phyloP scores from a whole-genome alignment of 2,329 filamentous ascomycete genomes.

The Alternaria rosae region DNA sequence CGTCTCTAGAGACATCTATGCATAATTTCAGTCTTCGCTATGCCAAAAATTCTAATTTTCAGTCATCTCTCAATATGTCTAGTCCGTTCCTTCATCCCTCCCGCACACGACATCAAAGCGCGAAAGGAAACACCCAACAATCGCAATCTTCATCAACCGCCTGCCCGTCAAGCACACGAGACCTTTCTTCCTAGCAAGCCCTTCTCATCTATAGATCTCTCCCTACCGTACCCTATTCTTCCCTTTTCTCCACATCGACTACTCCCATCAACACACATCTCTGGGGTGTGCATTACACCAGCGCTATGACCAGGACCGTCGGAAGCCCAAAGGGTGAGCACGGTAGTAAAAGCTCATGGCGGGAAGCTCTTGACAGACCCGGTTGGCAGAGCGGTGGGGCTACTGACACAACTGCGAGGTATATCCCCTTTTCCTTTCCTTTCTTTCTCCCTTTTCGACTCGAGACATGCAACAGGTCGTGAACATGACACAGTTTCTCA shows the following conservation, averaged over 20 bases:
- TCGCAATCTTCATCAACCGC: neutral
- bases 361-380: neutral
- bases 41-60: neutral
- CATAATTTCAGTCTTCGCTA: neutral
- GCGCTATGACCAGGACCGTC: neutral
- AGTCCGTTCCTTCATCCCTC: neutral
- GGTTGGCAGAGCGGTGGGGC: neutral
- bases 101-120: neutral
- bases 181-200: neutral
- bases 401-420: neutral
- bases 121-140: neutral
- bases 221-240: too few relatives aligned
- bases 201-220: neutral
- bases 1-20: rapidly evolving
- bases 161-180: neutral
- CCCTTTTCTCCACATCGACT: neutral
- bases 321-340: neutral
- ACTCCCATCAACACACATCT: neutral
- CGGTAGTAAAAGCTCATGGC: neutral
- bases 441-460: too few relatives aligned
- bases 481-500: neutral
- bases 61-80: neutral
- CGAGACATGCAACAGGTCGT: neutral
- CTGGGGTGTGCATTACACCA: neutral
- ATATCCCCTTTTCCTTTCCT: neutral